These are phyloP conservation scores for Farysia itapuensis DNA, from an alignment of 1,284 basidiomycete species.

Conservation along the genomic window DNA sequence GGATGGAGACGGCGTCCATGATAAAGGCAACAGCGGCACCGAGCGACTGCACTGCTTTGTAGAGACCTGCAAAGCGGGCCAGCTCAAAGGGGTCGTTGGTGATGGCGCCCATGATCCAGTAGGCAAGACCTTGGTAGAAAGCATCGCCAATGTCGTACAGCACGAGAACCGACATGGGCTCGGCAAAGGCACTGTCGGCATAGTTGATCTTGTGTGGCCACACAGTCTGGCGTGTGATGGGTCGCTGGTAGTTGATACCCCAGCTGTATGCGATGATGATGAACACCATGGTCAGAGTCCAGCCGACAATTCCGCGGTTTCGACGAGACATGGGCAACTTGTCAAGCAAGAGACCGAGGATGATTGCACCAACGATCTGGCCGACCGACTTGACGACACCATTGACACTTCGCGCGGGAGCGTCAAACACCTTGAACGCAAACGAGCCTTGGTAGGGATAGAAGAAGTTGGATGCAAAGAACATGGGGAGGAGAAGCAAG, in stretches of 20 bases:
- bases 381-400: conserved; percentile 18
- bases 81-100: conserved; percentile 50
- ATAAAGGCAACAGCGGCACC: conserved; percentile 40
- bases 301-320: conserved; percentile 15
- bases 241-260: conserved; percentile 23
- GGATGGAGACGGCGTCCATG: conserved; percentile 25
- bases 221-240: conserved; percentile 26
- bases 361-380: conserved; percentile 14
- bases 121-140: conserved; percentile 32
- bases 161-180: conserved; percentile 22
- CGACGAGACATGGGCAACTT: conserved; percentile 21
- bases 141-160: conserved; percentile 25
- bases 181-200: conserved; percentile 10
- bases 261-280: conserved; percentile 21
- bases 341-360: conserved; percentile 33
- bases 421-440: conserved; percentile 17
- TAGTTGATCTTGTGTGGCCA: conserved; percentile 24
- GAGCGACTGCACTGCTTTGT: conserved; percentile 45
- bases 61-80: conserved; percentile 40
- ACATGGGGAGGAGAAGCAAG: conserved; percentile 43
- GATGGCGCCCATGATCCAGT: conserved; percentile 45
- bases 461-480: conserved; percentile 43
- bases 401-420: conserved; percentile 10
- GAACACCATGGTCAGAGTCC: conserved; percentile 8
- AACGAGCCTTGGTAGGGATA: conserved; percentile 42